A percentile compares a stretch with the other conserved stretches of the same genome.
These are phyloP conservation scores for Dichotomopilus funicola DNA, from an alignment of 2,329 filamentous ascomycete species.

Conservation along the genomic window DNA sequence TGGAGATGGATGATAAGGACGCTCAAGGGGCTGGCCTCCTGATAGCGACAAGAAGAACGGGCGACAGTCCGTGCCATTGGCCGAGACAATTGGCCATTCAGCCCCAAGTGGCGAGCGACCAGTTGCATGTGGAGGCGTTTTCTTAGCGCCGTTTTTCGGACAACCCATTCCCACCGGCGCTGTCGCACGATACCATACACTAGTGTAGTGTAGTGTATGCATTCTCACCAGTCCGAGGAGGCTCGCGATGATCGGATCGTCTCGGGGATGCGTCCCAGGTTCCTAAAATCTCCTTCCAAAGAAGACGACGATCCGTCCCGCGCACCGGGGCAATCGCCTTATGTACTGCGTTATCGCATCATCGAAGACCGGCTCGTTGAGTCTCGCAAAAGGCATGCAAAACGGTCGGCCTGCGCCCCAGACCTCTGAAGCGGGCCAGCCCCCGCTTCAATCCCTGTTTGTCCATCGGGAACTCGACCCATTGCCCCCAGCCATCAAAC, in stretches of 20 bases:
- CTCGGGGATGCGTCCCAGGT: background rate
- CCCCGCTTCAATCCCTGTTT: conserved; percentile 24
- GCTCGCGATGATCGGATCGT: background rate
- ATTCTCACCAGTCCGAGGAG: background rate
- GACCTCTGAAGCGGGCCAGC: conserved; percentile 12
- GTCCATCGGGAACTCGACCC: conserved; percentile 18
- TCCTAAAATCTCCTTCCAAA: background rate
- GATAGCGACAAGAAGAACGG: conserved; percentile 17
- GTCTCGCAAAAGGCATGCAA: conserved; percentile 6
- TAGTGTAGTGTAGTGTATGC: too few relatives aligned
- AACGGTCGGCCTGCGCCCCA: conserved; percentile 17
- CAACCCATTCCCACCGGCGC: background rate
- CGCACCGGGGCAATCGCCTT: conserved; percentile 3
- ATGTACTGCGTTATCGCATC: conserved; percentile 13
- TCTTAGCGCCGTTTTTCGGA: conserved; percentile 2
- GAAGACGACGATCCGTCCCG: conserved; percentile 3
- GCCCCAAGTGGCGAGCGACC: conserved; percentile 12
- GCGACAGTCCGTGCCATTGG: conserved; percentile 16
- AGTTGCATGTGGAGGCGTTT: background rate
- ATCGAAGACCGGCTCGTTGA: conserved; percentile 7
- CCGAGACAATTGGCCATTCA: conserved; percentile 15
- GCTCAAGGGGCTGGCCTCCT: conserved; percentile 5
- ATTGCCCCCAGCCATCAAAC: conserved; percentile 22
- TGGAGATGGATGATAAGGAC: conserved; percentile 17
- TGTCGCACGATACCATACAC: too few relatives aligned